phyloP scores from a whole-genome alignment of 2,329 filamentous ascomycete genomes.

The Diaporthe citriasiana region DNA sequence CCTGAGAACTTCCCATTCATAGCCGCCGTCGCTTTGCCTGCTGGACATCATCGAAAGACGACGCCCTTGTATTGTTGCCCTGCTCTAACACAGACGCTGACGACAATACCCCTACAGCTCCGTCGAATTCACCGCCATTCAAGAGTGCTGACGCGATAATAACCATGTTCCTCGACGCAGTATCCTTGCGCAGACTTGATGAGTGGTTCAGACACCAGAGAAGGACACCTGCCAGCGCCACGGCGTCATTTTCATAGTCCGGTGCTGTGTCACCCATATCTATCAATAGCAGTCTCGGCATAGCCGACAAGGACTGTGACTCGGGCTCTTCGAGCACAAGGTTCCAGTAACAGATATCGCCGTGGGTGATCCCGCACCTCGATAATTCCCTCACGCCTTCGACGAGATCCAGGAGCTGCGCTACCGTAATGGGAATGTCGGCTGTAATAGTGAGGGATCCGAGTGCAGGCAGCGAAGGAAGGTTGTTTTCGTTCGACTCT shows the following conservation, averaged over 20 bases:
- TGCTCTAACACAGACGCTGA: neutral
- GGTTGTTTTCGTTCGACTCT: neutral
- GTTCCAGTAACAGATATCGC: constrained; percentile 10
- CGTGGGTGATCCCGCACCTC: neutral
- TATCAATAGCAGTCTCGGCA: neutral
- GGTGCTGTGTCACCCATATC: constrained; percentile 11
- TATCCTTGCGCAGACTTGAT: neutral
- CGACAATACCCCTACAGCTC: neutral
- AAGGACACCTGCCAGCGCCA: constrained; percentile 1
- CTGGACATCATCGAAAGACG: neutral
- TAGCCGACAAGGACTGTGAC: neutral
- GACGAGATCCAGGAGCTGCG: neutral
- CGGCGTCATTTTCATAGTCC: neutral
- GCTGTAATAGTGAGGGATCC: neutral
- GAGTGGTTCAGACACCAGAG: neutral
- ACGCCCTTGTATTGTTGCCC: neutral
- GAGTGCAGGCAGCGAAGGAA: neutral
- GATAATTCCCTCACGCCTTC: neutral
- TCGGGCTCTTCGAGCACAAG: neutral
- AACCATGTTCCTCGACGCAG: neutral
- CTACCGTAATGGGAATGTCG: neutral
- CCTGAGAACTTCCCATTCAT: neutral
- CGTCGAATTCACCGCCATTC: neutral
- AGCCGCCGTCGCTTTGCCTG: neutral
- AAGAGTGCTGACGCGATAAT: neutral